Base-by-base conservation (phyloP, 805 yeast species). In the Metschnikowia drakensbergensis region DNA sequence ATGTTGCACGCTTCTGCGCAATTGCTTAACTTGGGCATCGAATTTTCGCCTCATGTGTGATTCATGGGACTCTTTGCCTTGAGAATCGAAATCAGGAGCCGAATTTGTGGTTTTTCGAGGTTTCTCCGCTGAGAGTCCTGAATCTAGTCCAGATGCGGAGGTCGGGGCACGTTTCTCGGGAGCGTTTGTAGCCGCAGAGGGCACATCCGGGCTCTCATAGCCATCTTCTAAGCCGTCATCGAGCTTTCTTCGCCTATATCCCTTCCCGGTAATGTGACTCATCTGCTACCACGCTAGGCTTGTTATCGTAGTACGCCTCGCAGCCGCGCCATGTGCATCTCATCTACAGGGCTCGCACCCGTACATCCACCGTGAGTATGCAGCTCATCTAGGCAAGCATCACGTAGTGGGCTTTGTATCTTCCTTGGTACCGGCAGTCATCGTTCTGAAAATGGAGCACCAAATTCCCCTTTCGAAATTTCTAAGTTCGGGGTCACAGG, bases 201-300 rank as follows among this genome's bases (percentile, higher is more conserved):
- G 23, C 9, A n/a, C 5, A 6, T 27, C 32, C 7, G 25, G 8
- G 10, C 29, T 11, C 5, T 25, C 10, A 2, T 13, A 5, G 3
- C n/a, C 13, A 8, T 42, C 47, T 25, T 47, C 46, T 11, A 41
- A 25, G 6, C 37, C 31, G 28, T 40, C 40, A 28, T 42, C 46
- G 5, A n/a, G 3, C n/a, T 29, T 28, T n/a, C 27, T 47, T 28
- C 49, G 42, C n/a, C 49, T 37, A 27, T 42, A 28, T 10, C 49
- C 49, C 17, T 36, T 34, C 17, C 49, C 49, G 5, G 47, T 35
- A 9, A 47, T 42, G 22, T 47, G 34, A 29, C 39, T 38, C 49
- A 47, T 47, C 25, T 30, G 6, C 10, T 13, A 31, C 26, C 32
- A 13, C 36, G 8, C 36, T 41, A 5, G 27, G 6, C 22, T 41